Percentiles rank a stretch among this genome's conserved stretches.
These are phyloP conservation scores for Trichoderma asperellum DNA, from an alignment of 2,329 filamentous ascomycete genomes.

Conservation along the genomic window DNA sequence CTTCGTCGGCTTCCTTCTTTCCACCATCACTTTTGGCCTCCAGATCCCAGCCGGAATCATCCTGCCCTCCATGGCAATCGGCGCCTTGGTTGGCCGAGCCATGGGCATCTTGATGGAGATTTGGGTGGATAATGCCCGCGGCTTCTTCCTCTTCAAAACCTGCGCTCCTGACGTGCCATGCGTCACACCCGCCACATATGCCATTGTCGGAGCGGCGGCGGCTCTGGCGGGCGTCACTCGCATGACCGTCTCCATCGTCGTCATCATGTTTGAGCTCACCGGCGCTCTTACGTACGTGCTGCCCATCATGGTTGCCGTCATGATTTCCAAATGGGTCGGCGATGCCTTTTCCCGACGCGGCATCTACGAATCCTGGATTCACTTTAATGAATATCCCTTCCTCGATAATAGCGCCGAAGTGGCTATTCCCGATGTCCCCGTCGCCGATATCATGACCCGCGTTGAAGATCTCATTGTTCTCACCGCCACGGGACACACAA, in stretches of 20 bases:
- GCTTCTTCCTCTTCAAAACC: constrained; percentile 74
- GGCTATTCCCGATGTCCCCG: constrained; percentile 77
- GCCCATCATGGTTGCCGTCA: constrained; percentile 98
- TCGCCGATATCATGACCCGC: constrained; percentile 88
- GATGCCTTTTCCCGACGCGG: constrained; percentile 90
- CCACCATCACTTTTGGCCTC: constrained; percentile 87
- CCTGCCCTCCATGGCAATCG: constrained; percentile 93
- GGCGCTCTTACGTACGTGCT: constrained; percentile 95
- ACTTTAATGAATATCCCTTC: constrained; percentile 93
- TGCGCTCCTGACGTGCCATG: constrained; percentile 88
- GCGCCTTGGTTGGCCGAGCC: constrained; percentile 85
- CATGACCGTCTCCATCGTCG: constrained; percentile 97
- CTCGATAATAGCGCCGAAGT: constrained; percentile 89
- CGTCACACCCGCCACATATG: constrained; percentile 92
- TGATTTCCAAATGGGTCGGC: constrained; percentile 97
- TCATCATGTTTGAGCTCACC: constrained; percentile 99
- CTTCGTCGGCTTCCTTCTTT: constrained; percentile 80
- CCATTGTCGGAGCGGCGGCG: constrained; percentile 92
- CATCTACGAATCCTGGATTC: constrained; percentile 98
- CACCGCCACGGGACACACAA: constrained; percentile 84
- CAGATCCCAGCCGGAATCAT: constrained; percentile 96
- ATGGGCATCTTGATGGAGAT: constrained; percentile 89
- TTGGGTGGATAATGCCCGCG: constrained; percentile 77
- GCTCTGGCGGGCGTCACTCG: constrained; percentile 92
- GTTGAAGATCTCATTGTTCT: constrained; percentile 89